Evolutionary conservation across 768 basidiomycete genomes (phyloP), one percentile per base, ranked within the genome.

Genomic region (Tricholoma matsutake): DNA sequence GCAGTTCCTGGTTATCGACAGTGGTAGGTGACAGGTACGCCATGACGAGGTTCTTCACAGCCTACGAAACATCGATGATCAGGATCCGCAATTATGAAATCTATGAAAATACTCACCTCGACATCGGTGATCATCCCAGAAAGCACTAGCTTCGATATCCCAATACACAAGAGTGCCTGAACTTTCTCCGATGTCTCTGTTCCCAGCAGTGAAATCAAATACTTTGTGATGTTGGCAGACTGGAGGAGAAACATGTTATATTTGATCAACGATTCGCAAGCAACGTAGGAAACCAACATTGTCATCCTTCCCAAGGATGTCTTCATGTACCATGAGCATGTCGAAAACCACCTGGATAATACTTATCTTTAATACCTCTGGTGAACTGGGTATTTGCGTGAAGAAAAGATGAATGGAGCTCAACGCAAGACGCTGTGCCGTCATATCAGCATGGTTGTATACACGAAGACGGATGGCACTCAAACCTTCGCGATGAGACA

Each of bases 271-370:
- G 3, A 32, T 3, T 45, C 29, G 52, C 7, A 25, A 54, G 20
- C 18, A 22, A 56, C 20, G 14, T 1, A 53, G 53, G 32, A 28
- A 29, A 55, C 66, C 53, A 56, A 73, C 73, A 57, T 70, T 67
- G 7, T 62, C 62, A 41, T 72, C 73, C n/a, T 71, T 72, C 3
- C 74, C 76, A 29, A 87, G 71, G 71, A 91, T 81, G 53, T 81
- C 82, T 59, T 91, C 88, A 63, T 96, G 89, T 0, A 91, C 85
- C 86, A 94, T 94, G 56, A 96, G 74, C 37, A 94, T 79, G 71
- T 97, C 95, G 66, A 96, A 93, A 4, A 94, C 71, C 58, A 90
- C 83, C 67, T 93, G 86, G n/a, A 93, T 73, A n/a, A 91, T 80
- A 52, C 81, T 83, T 10, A 86, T 73, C 74, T 85, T 88, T 65